Evolutionary conservation across 352 stramenopile species (phyloP).

Genomic region (Hyphochytrium catenoides): DNA sequence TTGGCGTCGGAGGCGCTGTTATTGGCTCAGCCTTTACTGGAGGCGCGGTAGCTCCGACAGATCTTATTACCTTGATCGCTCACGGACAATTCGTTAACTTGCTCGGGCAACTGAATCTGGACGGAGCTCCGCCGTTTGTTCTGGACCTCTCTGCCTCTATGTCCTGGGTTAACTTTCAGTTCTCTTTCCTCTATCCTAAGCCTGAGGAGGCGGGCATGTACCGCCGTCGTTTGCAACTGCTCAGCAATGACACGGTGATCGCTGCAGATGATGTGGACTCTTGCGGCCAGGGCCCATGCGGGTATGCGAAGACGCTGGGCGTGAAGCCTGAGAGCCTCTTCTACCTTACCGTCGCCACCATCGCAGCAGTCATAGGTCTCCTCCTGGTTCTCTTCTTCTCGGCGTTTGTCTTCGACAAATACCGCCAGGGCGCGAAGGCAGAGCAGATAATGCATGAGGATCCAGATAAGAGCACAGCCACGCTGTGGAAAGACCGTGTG

Average conservation of each 20-base stretch:
- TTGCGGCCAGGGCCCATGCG: too few species aligned
- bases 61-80: conserved; percentile 57
- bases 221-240: too few species aligned
- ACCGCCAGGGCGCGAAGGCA: conserved; percentile 17
- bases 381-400: conserved; percentile 30
- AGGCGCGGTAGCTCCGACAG: too few species aligned
- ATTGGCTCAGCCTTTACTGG: too few species aligned
- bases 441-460: conserved; percentile 27
- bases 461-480: too few species aligned
- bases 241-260: too few species aligned
- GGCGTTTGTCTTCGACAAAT: conserved; percentile 30
- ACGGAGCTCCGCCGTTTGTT: conserved; percentile 41
- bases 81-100: conserved; percentile 55
- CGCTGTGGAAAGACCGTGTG: conserved; percentile 64
- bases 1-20: too few species aligned
- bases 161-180: conserved; percentile 63
- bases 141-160: conserved; percentile 49
- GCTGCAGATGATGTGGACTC: too few species aligned
- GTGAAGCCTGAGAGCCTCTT: conserved; percentile 55
- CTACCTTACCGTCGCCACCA: conserved; percentile 36
- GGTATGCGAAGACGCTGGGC: conserved; percentile 33
- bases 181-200: too few species aligned
- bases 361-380: conserved; percentile 37
- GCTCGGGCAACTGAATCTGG: conserved; percentile 45
- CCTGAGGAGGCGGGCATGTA: too few species aligned